phyloP scores from a whole-genome alignment of 441 rosid species.

The Breynia disticha region DNA sequence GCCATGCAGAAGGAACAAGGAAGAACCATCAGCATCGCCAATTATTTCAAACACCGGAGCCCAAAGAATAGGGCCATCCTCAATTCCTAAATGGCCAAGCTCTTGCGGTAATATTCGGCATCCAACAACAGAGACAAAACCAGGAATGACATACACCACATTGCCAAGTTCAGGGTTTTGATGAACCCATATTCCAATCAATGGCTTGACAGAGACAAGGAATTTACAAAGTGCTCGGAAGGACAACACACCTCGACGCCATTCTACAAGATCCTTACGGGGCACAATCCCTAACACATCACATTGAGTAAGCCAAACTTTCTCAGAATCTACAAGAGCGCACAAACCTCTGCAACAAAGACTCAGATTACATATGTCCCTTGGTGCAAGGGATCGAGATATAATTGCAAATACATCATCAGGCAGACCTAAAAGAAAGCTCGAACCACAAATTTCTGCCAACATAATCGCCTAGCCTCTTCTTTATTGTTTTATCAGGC shows the following conservation, averaged over 20 bases:
- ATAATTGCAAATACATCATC: constrained; percentile 60
- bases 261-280: constrained; percentile 42
- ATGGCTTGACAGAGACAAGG: constrained; percentile 48
- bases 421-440: constrained; percentile 54
- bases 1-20: constrained; percentile 60
- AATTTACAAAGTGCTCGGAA: constrained; percentile 59
- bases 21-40: constrained; percentile 46
- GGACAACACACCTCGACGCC: constrained; percentile 58
- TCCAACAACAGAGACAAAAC: constrained; percentile 66
- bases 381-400: constrained; percentile 47
- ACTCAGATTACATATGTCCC: constrained; percentile 55
- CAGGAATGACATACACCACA: constrained; percentile 74
- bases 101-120: constrained; percentile 79
- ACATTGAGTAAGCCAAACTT: constrained; percentile 67
- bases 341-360: constrained; percentile 45
- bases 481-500: not conserved
- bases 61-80: constrained; percentile 67
- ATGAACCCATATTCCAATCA: constrained; percentile 80
- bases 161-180: constrained; percentile 88
- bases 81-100: constrained; percentile 68
- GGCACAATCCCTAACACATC: constrained; percentile 44
- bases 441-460: constrained; percentile 39
- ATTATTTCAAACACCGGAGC: constrained; percentile 72
- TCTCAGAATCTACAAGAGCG: constrained; percentile 42
- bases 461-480: constrained; percentile 10